Percentiles rank a stretch among this genome's conserved stretches.
phyloP scores from a whole-genome alignment of 768 basidiomycete genomes.

The Suillus spraguei region DNA sequence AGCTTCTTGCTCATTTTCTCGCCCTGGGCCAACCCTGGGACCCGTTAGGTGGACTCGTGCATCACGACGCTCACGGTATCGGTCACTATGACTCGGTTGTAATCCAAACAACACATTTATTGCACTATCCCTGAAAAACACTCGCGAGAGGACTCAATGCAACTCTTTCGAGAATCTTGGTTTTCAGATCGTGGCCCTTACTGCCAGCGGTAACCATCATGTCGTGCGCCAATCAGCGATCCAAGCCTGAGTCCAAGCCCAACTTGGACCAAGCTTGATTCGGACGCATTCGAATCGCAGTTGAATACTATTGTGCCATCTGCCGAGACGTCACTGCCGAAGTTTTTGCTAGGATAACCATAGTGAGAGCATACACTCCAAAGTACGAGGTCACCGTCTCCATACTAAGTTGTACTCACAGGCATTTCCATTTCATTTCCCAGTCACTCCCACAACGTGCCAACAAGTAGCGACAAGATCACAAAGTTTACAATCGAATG shows the following conservation, averaged over 20 bases:
- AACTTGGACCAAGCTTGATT: not conserved
- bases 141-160: not conserved
- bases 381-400: not conserved
- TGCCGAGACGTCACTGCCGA: not conserved
- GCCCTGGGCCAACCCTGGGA: not conserved
- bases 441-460: not conserved
- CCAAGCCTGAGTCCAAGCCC: not conserved
- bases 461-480: not conserved
- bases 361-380: not conserved
- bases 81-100: not conserved
- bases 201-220: not conserved
- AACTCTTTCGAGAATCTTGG: not conserved
- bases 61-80: not conserved
- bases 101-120: not conserved
- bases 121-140: conserved; percentile 1
- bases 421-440: conserved; percentile 3
- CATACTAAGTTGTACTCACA: not conserved
- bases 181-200: not conserved
- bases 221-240: not conserved
- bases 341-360: not conserved
- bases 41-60: not conserved
- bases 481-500: not conserved
- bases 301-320: not conserved
- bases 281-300: not conserved
- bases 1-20: not conserved